Evolutionary conservation across 2,329 filamentous ascomycete genomes (phyloP), one percentile per base, ranked within the genome.

Genomic region (Aureobasidium subglaciale): DNA sequence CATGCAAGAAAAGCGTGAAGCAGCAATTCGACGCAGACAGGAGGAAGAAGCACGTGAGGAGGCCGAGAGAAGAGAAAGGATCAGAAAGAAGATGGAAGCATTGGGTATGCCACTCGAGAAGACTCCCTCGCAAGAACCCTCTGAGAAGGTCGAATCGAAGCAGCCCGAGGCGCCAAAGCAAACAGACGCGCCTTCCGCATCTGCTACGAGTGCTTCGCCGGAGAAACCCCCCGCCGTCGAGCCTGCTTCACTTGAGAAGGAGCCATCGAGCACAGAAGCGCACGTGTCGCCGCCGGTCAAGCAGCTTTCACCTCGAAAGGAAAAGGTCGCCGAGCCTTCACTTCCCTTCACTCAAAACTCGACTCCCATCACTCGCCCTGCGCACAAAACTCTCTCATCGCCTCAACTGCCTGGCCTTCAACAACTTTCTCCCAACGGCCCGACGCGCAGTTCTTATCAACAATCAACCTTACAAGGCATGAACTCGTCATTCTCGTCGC

Each of bases 21-120:
- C 83, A 52, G 86, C 86, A 18, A 83, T 85, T 64, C 84, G 86
- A 64, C 78, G 85, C 56, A 73, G 58, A 50, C 59, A 82, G 58
- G 85, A 87, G 57, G 80, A 90, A 67, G 84, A 86, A 63, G 84
- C 80, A 18, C 79, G 77, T n/a, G 85, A 88, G 63, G 86, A 89
- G 64, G 85, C 83, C n/a, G 87, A 81, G 16, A 81, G 78, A 58
- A 79, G 81, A 63, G 86, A 88, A 65, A 81, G 87, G 22, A 83
- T 91, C 59, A 80, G 83, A 45, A 78, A 85, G 65, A 90, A 88
- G 68, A 71, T 91, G 43, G 86, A 86, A 62, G 82, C 83, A 8
- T 72, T 91, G 65, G 86, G 85, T 0, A 82, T 84, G 15, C 82
- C 62, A 13, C 59, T 64, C 10, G 64, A 65, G 57, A 42, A 54